These are phyloP conservation scores for Candida michaelii DNA, from an alignment of 805 yeast species.

Conservation along the genomic window DNA sequence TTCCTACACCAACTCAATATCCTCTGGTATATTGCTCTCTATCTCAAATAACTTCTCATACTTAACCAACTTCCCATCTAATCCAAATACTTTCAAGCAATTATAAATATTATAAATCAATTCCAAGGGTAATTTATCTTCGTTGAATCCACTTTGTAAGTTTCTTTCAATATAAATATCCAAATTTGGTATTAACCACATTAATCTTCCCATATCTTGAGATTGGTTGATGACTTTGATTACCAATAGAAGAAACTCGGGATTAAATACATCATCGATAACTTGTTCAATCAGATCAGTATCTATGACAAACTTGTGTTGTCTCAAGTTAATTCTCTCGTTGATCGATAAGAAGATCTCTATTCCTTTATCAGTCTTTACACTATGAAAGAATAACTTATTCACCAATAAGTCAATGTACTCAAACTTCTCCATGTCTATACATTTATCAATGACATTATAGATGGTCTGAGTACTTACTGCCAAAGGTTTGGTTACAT, in stretches of 20 bases:
- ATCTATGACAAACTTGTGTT: constrained; percentile 11
- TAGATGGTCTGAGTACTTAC: constrained; percentile 23
- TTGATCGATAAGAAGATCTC: constrained; percentile 10
- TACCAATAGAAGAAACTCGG: constrained; percentile 22
- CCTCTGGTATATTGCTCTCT: background rate
- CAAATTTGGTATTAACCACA: constrained; percentile 38
- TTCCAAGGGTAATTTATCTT: constrained; percentile 10
- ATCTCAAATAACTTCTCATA: constrained; percentile 17
- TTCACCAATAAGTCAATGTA: constrained; percentile 33
- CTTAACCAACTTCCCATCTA: constrained; percentile 27
- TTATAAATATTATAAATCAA: constrained; percentile 20
- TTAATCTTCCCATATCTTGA: constrained; percentile 31
- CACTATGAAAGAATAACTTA: constrained; percentile 29
- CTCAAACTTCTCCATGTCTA: constrained; percentile 23
- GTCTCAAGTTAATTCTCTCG: constrained; percentile 6
- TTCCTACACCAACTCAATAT: background rate
- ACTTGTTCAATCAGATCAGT: constrained; percentile 13
- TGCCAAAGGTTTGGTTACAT: constrained; percentile 16
- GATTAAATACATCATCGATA: constrained; percentile 20
- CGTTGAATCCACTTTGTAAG: background rate
- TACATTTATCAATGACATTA: constrained; percentile 29
- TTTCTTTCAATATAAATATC: constrained; percentile 17
- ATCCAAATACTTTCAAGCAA: constrained; percentile 22
- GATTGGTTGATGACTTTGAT: constrained; percentile 24
- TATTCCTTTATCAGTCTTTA: constrained; percentile 11